A percentile compares a stretch with the other conserved stretches of the same genome.
These are phyloP conservation scores for Leavenworthia alabamica DNA, from an alignment of 345 rosid genomes.

Conservation along the genomic window DNA sequence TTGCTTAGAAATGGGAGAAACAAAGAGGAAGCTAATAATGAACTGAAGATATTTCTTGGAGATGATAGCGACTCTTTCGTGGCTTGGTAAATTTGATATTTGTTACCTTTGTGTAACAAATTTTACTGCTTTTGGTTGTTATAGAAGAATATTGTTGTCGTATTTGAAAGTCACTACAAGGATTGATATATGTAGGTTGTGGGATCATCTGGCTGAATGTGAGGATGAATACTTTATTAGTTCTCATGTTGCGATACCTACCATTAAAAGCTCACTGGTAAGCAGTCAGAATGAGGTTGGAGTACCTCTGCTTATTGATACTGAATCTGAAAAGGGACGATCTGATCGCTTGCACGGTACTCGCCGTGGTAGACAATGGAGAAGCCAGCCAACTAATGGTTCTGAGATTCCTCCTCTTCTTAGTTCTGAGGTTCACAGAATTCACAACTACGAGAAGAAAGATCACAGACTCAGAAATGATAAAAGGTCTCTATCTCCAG, in stretches of 20 bases:
- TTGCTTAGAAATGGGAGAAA: constrained; percentile 81
- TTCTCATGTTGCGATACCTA: constrained; percentile 30
- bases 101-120: constrained; percentile 1
- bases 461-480: constrained; percentile 32
- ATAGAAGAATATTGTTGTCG: neutral
- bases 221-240: constrained; percentile 51
- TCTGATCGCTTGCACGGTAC: constrained; percentile 34
- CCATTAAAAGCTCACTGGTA: constrained; percentile 20
- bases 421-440: constrained; percentile 50
- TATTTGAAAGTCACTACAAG: no score
- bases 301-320: constrained; percentile 31
- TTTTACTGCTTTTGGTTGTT: neutral
- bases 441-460: constrained; percentile 39
- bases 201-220: constrained; percentile 84
- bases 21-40: constrained; percentile 78
- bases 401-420: constrained; percentile 56
- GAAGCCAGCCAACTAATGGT: constrained; percentile 45
- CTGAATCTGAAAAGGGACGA: constrained; percentile 45
- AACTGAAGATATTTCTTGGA: constrained; percentile 82
- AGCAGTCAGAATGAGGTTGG: constrained; percentile 32
- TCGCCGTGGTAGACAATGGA: constrained; percentile 64
- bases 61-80: constrained; percentile 86
- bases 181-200: constrained; percentile 61
- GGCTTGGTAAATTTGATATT: constrained; percentile 51
- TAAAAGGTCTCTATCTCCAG: constrained; percentile 53